Base-by-base conservation (phyloP, 352 stramenopile genomes). In the Phytophthora citricola region DNA sequence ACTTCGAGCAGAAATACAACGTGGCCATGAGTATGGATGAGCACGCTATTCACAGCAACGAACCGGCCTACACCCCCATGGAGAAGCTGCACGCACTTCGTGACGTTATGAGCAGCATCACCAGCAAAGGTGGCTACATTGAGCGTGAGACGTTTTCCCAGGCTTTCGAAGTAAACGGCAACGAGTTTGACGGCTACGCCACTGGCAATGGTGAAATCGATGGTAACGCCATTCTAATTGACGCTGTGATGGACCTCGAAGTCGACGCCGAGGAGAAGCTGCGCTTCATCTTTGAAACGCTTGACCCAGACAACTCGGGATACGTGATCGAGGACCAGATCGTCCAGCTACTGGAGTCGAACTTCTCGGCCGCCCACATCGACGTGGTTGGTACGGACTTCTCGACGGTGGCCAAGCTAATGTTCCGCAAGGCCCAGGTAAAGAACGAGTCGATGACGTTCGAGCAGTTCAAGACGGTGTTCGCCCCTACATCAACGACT, bases 281-380 rank as follows among this genome's bases (percentile, higher is more conserved):
- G 38, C 80, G 70, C 26, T 93, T 93, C 60, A 95, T 95, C 58
- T 95, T 95, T 43, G 85, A 95, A 45, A 92, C 85, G 32, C 71
- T 95, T 5, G 87, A 95, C 58, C 67, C 71, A 0, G 71, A 87
- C 48, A 73, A 76, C 36, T 61, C 65, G 6, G 82, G 82, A 14
- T 79, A 65, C 48, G 78, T 95, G 46, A 84, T 82, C 5, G 65
- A 82, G 54, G 73, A 83, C 26, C 87, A 93, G 61, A 74, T 93
- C 40, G 75, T 83, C 24, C 61, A 82, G 55, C 69, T 95, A 34
- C 59, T 95, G 6, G 75, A 81, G 38, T 78, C 79, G 27, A 95
- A 93, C 69, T 95, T 95, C 38, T 79, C 87, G 12, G 67, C 56
- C 14, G 86, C 86, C 38, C 87, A 89, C 56, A 78, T 95, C 39